Evolutionary conservation across 1,139 yeast genomes (phyloP), one percentile per base, ranked within the genome.

Genomic region (Yamadazyma aaseri): DNA sequence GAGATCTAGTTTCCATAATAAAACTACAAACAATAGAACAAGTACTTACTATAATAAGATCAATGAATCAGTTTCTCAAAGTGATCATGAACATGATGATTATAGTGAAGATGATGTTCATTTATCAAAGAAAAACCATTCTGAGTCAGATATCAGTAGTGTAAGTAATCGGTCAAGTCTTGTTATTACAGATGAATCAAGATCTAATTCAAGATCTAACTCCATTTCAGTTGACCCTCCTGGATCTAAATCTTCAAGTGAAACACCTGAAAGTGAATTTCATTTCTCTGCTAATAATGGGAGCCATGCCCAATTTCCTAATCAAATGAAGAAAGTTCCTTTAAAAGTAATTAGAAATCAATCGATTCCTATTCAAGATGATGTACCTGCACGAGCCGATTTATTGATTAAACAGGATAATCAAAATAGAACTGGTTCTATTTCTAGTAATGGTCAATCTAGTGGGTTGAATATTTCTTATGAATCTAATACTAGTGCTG

Each of bases 1-100:
- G 13, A 35, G 50, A 23, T 44, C 44, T 6, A 44, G 40, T 31
- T n/a, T 22, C 22, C 17, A 25, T 7, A n/a, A 14, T n/a, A 14
- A 22, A 11, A 17, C 25, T 11, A 12, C 33, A 9, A 18, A 36
- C 22, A 41, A 39, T 22, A 34, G 50, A 33, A 58, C 45, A 26
- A 65, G 71, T 44, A 40, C 49, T 3, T 70, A 67, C 49, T 69
- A 68, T 44, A 49, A 53, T 24, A 61, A 56, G 40, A 63, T 66
- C 32, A 32, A 47, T 24, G 32, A 43, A 11, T 17, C 39, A 2
- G 26, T 44, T 6, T 36, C 32, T 3, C 10, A 21, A 3, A 20
- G 26, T 20, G 39, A 39, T 5, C 35, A 40, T 5, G 44, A 41
- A 13, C 39, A 42, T 10, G 47, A 41, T 20, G 44, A 40, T n/a